These are phyloP conservation scores for Colletotrichum salicis DNA, from an alignment of 2,329 filamentous ascomycete species.

Conservation along the genomic window DNA sequence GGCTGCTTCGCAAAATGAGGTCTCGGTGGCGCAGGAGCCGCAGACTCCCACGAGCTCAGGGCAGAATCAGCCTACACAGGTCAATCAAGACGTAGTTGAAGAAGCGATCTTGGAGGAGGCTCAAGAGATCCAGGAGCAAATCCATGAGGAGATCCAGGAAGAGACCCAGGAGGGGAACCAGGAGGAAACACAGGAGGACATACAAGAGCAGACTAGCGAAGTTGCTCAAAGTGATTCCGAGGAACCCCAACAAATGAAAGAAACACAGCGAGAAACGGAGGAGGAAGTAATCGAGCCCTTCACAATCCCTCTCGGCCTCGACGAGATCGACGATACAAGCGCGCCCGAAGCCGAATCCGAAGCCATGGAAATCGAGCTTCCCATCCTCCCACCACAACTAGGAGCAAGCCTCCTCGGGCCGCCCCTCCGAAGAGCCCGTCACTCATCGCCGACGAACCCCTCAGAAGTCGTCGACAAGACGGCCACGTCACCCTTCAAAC, in stretches of 20 bases:
- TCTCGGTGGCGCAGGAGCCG: not conserved
- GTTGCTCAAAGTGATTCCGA: not conserved
- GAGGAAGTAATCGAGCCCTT: slow-evolving; percentile 4
- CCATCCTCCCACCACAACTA: not conserved
- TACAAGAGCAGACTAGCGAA: too few species aligned
- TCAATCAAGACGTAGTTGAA: not conserved
- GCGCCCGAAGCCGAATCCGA: not conserved
- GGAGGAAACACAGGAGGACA: not conserved
- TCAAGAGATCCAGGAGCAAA: not conserved
- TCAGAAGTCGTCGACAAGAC: not conserved
- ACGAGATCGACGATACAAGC: slow-evolving; percentile 1
- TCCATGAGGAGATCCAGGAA: not conserved
- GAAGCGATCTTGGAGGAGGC: not conserved
- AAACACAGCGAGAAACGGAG: not conserved
- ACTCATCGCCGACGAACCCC: not conserved
- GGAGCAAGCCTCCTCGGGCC: not conserved
- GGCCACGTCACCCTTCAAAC: not conserved
- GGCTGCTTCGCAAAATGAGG: not conserved
- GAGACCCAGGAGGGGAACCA: not conserved
- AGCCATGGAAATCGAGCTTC: slow-evolving; percentile 10
- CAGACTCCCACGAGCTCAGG: not conserved
- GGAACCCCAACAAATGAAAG: not conserved
- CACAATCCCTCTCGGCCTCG: slow-evolving; percentile 12
- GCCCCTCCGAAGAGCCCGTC: not conserved
- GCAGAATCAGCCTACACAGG: not conserved